Evolutionary conservation across 2,329 filamentous ascomycete genomes (phyloP).

Genomic region (Hymenotorrendiella dingleyae): DNA sequence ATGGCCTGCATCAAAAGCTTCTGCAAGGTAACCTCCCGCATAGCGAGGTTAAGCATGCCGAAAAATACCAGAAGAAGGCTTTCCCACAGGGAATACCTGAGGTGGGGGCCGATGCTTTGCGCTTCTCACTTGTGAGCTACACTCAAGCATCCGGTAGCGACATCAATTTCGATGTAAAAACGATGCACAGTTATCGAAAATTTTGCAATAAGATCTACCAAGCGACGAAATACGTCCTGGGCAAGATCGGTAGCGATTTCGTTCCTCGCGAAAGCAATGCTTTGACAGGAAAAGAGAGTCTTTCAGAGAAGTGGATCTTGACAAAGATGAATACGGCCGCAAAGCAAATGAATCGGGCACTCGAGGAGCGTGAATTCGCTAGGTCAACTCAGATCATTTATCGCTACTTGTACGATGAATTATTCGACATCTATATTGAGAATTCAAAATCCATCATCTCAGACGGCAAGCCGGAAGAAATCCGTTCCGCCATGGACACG

Average conservation of each 20-base stretch:
- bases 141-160: slow-evolving; percentile 67
- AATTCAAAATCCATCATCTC: slow-evolving; percentile 76
- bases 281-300: slow-evolving; percentile 52
- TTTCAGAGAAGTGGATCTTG: slow-evolving; percentile 62
- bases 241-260: slow-evolving; percentile 62
- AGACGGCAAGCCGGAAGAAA: slow-evolving; percentile 63
- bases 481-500: slow-evolving; percentile 66
- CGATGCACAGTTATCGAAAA: slow-evolving; percentile 82
- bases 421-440: slow-evolving; percentile 77
- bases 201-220: slow-evolving; percentile 98
- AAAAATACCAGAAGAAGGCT: slow-evolving; percentile 90
- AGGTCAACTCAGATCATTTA: slow-evolving; percentile 63
- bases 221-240: slow-evolving; percentile 86
- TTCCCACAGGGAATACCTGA: slow-evolving; percentile 91
- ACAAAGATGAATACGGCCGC: slow-evolving; percentile 68
- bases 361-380: slow-evolving; percentile 63
- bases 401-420: slow-evolving; percentile 68
- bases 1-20: slow-evolving; percentile 54
- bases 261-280: slow-evolving; percentile 44
- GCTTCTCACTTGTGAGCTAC: slow-evolving; percentile 80
- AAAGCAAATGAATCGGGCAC: slow-evolving; percentile 60
- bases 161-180: slow-evolving; percentile 79
- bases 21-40: slow-evolving; percentile 11
- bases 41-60: slow-evolving; percentile 24
- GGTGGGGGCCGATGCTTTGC: slow-evolving; percentile 81